Base-by-base conservation (phyloP, 2,329 filamentous ascomycete species). In the Davidsoniella neocaledoniae region DNA sequence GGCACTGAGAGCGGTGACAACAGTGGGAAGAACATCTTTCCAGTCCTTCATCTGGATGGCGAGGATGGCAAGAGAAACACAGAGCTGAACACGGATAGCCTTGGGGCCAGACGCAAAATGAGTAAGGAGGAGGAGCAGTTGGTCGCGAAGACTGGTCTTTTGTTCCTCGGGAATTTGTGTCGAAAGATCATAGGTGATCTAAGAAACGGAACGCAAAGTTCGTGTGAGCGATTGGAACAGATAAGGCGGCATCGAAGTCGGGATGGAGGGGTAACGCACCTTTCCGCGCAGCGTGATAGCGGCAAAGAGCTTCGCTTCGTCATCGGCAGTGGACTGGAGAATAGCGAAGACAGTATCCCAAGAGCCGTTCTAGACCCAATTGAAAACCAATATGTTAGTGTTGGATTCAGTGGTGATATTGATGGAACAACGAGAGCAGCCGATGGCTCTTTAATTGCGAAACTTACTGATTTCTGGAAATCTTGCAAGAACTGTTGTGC, bases 241-340 rank as follows among this genome's bases (percentile, higher is more conserved):
- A 43, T 40, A 7, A 25, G 37, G 17, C 26, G 38, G 21, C 40
- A 48, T 52, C 5, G 26, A 45, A n/a, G 36, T 12, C 16, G 16
- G 14, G 26, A 19, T 16, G 23, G 33, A 25, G 41, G 41, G 40
- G 36, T 49, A 42, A 52, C 42, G 53, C 52, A 96, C 91, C 81
- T 98, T 98, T 72, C 91, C 91, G 70, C 94, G 94, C 61, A 98
- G 71, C 48, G 91, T 98, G 43, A 90, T 96, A 53, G 91, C 91
- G 43, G 91, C 91, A 65, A 98, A 98, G 54, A 98, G 72, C 63
- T 91, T 91, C 23, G 86, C 85, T 64, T 94, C 87, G 46, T 83
- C 74, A 55, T 88, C 81, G 50, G 83, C 77, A 55, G 82, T 74
- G 46, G 86, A 84, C 64, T 94, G 86, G 55, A 98, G 70, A 55